Conservation (phyloP, 768 basidiomycete genomes). For the Tricholoma saponaceum region DNA sequence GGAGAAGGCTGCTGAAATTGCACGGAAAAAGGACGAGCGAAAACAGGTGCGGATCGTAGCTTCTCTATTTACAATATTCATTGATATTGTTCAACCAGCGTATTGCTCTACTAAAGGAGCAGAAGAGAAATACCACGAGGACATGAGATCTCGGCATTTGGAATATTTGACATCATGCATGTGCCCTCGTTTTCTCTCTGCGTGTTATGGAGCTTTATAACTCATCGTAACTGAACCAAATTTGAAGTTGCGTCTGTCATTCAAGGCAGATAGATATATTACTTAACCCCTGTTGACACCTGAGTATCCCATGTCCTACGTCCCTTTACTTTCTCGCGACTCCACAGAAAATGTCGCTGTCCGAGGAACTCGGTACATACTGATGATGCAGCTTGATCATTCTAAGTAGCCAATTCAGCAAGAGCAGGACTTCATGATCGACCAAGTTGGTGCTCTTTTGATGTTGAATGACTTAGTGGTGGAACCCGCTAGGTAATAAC, state of each 20-base stretch:
- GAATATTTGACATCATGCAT: neutral
- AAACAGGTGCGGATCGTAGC: conserved; percentile 58
- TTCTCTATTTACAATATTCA: neutral
- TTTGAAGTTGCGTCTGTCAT: neutral
- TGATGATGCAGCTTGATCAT: no score
- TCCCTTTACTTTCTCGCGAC: neutral
- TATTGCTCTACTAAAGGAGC: conserved; percentile 76
- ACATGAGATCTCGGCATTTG: conserved; percentile 7
- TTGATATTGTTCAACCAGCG: conserved; percentile 37
- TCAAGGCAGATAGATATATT: neutral
- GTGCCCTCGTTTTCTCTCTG: neutral
- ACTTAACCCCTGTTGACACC: neutral
- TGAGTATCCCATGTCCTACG: neutral
- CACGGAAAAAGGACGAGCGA: conserved; percentile 85
- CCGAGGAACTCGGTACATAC: neutral
- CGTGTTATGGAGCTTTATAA: neutral
- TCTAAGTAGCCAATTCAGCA: no score
- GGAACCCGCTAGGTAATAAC: no score
- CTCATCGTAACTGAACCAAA: neutral
- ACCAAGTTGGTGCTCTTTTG: no score
- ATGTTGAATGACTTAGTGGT: no score
- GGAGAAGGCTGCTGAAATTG: conserved; percentile 93
- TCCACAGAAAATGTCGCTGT: neutral
- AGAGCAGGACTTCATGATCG: no score
- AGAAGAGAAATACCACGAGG: conserved; percentile 56